Evolutionary conservation across 148 eudicot genomes (phyloP).

Genomic region (Chenopodium quinoa): DNA sequence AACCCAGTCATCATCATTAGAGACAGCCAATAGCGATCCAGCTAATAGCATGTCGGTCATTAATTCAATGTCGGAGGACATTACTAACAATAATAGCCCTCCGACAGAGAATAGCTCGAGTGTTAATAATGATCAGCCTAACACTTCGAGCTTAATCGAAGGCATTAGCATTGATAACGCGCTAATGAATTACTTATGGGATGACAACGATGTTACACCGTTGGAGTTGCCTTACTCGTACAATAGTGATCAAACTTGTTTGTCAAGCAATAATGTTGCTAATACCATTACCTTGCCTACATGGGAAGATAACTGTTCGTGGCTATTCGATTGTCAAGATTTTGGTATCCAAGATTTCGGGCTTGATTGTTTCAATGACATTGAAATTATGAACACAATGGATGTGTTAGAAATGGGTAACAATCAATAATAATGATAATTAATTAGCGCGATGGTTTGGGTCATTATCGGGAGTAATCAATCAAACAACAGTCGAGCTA

Average conservation of each 20-base stretch:
- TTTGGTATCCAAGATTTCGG: slow-evolving; percentile 73
- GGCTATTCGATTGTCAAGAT: slow-evolving; percentile 71
- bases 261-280: slow-evolving; percentile 11
- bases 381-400: slow-evolving; percentile 43
- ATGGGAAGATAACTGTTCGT: slow-evolving; percentile 39
- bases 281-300: slow-evolving; percentile 12
- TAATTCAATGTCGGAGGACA: slow-evolving; percentile 13
- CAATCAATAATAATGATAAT: slow-evolving; percentile 24
- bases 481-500: background rate
- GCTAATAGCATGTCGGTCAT: background rate
- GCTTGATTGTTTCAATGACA: slow-evolving; percentile 46
- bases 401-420: slow-evolving; percentile 35
- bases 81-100: slow-evolving; percentile 17
- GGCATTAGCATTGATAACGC: slow-evolving; percentile 42
- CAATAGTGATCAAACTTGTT: slow-evolving; percentile 18
- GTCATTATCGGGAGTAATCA: background rate
- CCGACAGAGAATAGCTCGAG: slow-evolving; percentile 39
- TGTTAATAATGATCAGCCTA: slow-evolving; percentile 22
- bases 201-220: slow-evolving; percentile 34
- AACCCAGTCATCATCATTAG: slow-evolving; percentile 25
- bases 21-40: slow-evolving; percentile 16
- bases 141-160: slow-evolving; percentile 21
- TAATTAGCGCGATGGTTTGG: background rate
- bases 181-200: slow-evolving; percentile 54
- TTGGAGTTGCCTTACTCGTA: slow-evolving; percentile 42